Evolutionary conservation across 371 early-diverging fungal genomes (phyloP).

Genomic region (Nematocida parisii): DNA sequence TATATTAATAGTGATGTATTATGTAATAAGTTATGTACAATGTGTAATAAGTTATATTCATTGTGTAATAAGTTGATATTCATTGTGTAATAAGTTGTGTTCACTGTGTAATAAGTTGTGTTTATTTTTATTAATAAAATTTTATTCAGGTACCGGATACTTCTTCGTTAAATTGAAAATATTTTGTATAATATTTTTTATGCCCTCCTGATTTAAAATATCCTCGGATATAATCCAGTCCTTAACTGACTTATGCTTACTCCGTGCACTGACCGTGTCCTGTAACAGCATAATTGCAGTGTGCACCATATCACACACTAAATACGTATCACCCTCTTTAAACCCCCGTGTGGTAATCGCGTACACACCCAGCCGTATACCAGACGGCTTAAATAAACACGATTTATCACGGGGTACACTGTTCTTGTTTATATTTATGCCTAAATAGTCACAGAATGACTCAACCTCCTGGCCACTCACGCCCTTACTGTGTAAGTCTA

Average conservation of each 20-base stretch:
- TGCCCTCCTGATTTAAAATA: background rate
- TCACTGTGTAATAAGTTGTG: no score
- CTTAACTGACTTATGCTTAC: background rate
- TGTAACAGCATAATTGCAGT: constrained; percentile 1
- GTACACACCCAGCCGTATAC: constrained; percentile 82
- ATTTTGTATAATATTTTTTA: background rate
- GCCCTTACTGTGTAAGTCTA: constrained; percentile 37
- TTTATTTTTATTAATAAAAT: background rate
- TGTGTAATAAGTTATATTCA: no score
- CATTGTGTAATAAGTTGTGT: no score
- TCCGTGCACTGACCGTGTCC: background rate
- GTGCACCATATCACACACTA: constrained; percentile 77
- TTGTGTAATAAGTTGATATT: no score
- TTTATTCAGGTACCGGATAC: constrained; percentile 1
- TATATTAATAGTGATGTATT: no score
- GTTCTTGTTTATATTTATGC: constrained; percentile 95
- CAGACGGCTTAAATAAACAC: constrained; percentile 85
- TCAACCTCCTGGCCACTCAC: constrained; percentile 67
- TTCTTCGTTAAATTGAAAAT: background rate
- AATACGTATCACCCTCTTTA: constrained; percentile 79
- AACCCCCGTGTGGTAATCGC: constrained; percentile 91
- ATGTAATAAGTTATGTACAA: no score
- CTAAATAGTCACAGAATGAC: constrained; percentile 81
- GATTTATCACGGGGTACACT: constrained; percentile 86
- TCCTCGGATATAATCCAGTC: constrained; percentile 3